Conservation (phyloP, 2,329 filamentous ascomycete genomes). For the Neofusicoccum cordaticola region DNA sequence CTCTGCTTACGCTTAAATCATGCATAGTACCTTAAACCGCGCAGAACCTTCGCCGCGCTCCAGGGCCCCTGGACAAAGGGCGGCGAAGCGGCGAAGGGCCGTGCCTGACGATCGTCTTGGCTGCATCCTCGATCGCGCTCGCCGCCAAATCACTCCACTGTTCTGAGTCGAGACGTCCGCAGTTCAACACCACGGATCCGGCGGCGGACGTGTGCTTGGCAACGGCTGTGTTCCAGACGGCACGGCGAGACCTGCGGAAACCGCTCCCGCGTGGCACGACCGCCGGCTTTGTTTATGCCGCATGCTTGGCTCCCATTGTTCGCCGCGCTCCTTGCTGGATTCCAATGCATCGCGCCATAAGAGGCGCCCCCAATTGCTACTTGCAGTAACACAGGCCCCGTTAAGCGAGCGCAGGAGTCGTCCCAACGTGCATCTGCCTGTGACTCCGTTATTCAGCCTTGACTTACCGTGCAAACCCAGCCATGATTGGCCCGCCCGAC, state of each 20-base stretch:
- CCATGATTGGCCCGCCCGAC: background rate
- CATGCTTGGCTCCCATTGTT: background rate
- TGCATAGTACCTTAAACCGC: background rate
- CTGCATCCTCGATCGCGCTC: background rate
- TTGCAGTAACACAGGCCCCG: background rate
- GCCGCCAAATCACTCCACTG: too few relatives aligned
- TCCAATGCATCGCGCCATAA: background rate
- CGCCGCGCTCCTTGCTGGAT: conserved; percentile 1
- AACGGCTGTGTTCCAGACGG: background rate
- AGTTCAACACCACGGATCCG: background rate
- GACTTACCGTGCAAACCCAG: background rate
- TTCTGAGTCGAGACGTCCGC: background rate
- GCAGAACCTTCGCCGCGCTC: background rate
- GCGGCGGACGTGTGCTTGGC: background rate
- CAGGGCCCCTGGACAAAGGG: background rate
- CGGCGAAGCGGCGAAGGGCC: background rate
- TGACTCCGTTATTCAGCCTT: background rate
- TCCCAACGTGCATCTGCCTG: background rate
- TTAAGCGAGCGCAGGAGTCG: conserved; percentile 2
- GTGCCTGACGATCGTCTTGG: conserved; percentile 11
- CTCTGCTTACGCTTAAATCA: background rate
- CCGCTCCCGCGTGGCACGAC: conserved; percentile 5
- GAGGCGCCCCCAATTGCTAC: background rate
- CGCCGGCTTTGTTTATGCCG: background rate
- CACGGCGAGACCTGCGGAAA: background rate